Base-by-base conservation (phyloP, 116 monocot species). In the Cymodocea nodosa region DNA sequence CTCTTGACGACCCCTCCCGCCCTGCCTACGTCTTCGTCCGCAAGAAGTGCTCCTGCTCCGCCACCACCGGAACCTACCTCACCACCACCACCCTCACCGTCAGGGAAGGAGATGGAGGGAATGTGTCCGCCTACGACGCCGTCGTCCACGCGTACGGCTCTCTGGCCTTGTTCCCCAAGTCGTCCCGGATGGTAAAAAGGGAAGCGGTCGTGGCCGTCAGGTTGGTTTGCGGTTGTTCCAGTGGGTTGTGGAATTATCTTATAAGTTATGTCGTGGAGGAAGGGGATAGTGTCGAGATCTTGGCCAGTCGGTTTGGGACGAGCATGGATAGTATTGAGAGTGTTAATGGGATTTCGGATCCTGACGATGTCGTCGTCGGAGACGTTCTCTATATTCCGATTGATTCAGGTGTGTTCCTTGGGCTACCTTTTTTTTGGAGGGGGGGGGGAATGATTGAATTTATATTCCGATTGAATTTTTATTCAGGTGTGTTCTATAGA, bases 31-130 rank as follows among this genome's bases (percentile, higher is more conserved):
- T 82, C 74, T 97, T 88, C 80, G 71, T 97, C 68, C 65, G 78
- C 2, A 97, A 97, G 85, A 97, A 97, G 88, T 97, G 97, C 74
- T 97, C 97, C 15, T 97, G 97, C 78, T 66, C 79, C 34, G n/a
- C 74, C 36, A n/a, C 69, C 54, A 15, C 49, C 56, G 49, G 39
- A 25, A 68, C 51, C 50, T 88, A 90, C 79, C 75, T 88, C 58
- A 78, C 85, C 72, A 90, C 82, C 85, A 91, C 97, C 70, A 91
- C 91, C 44, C 77, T 82, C 73, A 90, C 87, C 51, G 79, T 87
- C 14, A 60, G 62, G 24, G 40, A 16, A 9, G 34, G 0, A 15
- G 50, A 8, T 4, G 67, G 74, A 34, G 70, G 69, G 34, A n/a
- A n/a, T 2, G 62, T 62, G 3, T 51, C 48, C 6, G 75, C 20